These are phyloP conservation scores for Phytophthora crassamura DNA, from an alignment of 352 stramenopile species.

Conservation along the genomic window DNA sequence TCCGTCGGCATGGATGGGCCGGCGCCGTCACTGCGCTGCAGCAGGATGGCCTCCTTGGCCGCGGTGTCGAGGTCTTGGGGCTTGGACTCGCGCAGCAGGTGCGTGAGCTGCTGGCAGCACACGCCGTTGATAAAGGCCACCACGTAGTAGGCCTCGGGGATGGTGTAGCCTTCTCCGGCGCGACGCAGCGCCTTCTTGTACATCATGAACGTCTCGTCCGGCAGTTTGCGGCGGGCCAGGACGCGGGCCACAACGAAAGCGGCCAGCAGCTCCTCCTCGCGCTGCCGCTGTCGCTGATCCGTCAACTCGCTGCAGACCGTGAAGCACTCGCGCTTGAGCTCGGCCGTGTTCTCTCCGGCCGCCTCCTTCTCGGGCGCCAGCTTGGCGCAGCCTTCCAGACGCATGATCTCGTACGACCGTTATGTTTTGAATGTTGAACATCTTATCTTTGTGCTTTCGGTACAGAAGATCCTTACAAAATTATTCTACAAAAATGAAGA, in stretches of 20 bases:
- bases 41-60: conserved; percentile 30
- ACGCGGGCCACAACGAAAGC: conserved; percentile 31
- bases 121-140: conserved; percentile 38
- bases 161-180: conserved; percentile 24
- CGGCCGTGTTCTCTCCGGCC: conserved; percentile 19
- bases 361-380: not conserved
- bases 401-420: conserved; percentile 16
- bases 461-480: too few relatives aligned
- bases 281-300: conserved; percentile 16
- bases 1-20: conserved; percentile 10
- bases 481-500: not conserved
- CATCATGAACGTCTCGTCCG: conserved; percentile 33
- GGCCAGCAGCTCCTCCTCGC: conserved; percentile 27
- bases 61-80: conserved; percentile 24
- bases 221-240: conserved; percentile 25
- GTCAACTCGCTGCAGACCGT: conserved; percentile 5
- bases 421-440: too few relatives aligned
- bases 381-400: conserved; percentile 22
- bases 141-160: conserved; percentile 33
- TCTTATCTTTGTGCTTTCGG: too few relatives aligned
- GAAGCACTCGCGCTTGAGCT: conserved; percentile 29
- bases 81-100: conserved; percentile 29
- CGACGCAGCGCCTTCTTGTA: conserved; percentile 30
- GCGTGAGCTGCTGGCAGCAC: conserved; percentile 17
- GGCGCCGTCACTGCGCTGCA: conserved; percentile 33